Conservation (phyloP, 495 filamentous ascomycete genomes). For the Penicillium silybi region DNA sequence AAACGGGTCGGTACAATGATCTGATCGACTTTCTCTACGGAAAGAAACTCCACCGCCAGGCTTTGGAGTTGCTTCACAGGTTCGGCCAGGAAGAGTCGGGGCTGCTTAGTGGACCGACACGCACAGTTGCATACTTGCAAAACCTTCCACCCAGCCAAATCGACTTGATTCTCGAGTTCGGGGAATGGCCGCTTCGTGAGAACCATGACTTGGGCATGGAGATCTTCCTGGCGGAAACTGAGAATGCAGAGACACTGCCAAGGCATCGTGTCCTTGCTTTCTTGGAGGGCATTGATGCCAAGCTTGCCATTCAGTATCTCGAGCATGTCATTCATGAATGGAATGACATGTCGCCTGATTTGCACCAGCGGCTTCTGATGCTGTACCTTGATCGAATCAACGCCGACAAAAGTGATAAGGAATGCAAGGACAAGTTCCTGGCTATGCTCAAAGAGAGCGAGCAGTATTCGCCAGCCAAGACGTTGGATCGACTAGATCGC, state of each 20-base stretch:
- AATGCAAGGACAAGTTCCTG: constrained; percentile 62
- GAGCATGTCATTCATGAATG: constrained; percentile 89
- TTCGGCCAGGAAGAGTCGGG: constrained; percentile 73
- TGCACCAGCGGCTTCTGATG: constrained; percentile 79
- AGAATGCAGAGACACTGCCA: constrained; percentile 88
- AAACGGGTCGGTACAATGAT: constrained; percentile 85
- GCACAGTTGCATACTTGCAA: constrained; percentile 88
- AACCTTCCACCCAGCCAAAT: constrained; percentile 82
- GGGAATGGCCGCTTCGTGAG: constrained; percentile 74
- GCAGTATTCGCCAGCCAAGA: constrained; percentile 75
- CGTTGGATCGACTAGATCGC: constrained; percentile 68
- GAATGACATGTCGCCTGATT: constrained; percentile 76
- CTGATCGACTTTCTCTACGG: constrained; percentile 96
- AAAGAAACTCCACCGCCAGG: constrained; percentile 87
- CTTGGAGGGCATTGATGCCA: constrained; percentile 60
- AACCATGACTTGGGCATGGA: constrained; percentile 86
- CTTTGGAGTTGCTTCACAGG: constrained; percentile 73
- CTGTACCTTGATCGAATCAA: constrained; percentile 62
- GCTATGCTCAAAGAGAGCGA: constrained; percentile 69
- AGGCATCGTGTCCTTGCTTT: constrained; percentile 71
- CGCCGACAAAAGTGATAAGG: constrained; percentile 48
- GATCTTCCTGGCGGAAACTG: constrained; percentile 87
- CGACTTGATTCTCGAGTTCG: constrained; percentile 87
- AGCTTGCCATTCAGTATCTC: constrained; percentile 76
- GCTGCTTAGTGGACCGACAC: constrained; percentile 57